These are phyloP conservation scores for Xerophyta viscosa DNA, from an alignment of 106 monocot species.

Conservation along the genomic window DNA sequence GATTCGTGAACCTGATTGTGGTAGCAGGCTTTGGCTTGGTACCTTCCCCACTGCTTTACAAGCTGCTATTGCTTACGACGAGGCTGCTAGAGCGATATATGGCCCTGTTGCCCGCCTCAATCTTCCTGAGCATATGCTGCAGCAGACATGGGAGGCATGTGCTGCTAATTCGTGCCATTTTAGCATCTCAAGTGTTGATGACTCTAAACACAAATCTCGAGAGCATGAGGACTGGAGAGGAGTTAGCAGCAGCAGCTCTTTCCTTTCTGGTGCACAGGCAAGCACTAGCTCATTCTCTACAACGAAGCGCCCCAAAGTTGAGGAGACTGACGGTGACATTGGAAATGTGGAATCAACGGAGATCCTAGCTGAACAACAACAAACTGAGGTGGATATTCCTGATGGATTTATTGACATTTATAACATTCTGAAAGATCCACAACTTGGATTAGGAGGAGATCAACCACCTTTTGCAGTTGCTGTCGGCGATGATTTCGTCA, in stretches of 20 bases:
- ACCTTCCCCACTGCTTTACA: conserved; percentile 54
- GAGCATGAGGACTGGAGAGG: background rate
- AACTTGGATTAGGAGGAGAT: background rate
- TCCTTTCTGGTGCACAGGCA: no score
- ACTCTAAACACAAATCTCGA: background rate
- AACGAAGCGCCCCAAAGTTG: conserved; percentile 8
- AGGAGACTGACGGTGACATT: background rate
- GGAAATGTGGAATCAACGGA: background rate
- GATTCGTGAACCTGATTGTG: conserved; percentile 69
- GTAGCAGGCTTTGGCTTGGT: conserved; percentile 72
- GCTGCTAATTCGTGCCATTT: conserved; percentile 2
- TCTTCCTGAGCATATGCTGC: conserved; percentile 9
- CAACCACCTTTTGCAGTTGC: background rate
- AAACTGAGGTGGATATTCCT: background rate
- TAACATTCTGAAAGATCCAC: background rate
- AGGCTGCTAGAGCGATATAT: conserved; percentile 71
- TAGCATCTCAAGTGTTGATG: background rate
- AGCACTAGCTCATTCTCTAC: background rate
- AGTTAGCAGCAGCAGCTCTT: no score
- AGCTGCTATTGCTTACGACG: conserved; percentile 75
- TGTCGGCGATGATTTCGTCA: background rate
- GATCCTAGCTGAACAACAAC: no score
- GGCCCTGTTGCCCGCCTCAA: conserved; percentile 60
- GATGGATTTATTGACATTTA: background rate
- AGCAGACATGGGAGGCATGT: no score